A percentile compares a stretch with the other conserved stretches of the same genome.
Conservation (phyloP, 371 early-diverging fungal species). For the Lichtheimia corymbifera region DNA sequence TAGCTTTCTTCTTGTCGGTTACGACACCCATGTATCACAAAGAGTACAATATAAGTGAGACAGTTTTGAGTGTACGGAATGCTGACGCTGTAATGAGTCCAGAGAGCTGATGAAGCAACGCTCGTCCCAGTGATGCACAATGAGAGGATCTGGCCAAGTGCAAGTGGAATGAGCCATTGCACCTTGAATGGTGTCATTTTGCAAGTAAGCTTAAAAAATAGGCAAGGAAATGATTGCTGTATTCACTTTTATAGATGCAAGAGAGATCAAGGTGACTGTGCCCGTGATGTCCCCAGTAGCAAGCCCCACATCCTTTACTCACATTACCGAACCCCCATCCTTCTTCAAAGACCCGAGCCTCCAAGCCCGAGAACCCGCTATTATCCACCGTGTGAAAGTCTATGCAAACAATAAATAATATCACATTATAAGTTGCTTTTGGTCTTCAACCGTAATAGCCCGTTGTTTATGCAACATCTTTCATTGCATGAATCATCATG, state of each 20-base stretch:
- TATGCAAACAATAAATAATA: no score
- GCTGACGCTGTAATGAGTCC: conserved; percentile 34
- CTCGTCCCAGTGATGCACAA: conserved; percentile 48
- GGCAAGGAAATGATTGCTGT: background rate
- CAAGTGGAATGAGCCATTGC: conserved; percentile 22
- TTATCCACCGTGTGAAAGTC: no score
- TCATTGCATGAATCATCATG: no score
- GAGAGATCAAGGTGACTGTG: no score
- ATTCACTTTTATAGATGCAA: background rate
- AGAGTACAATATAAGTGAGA: conserved; percentile 34
- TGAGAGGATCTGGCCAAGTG: conserved; percentile 43
- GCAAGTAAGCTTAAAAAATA: background rate
- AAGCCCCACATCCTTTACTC: no score
- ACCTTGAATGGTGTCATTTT: background rate
- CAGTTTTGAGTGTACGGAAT: conserved; percentile 46
- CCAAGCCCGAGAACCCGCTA: no score
- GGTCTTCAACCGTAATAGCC: no score
- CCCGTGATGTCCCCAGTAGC: no score
- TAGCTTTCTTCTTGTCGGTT: background rate
- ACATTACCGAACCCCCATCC: no score
- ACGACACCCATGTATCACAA: conserved; percentile 3
- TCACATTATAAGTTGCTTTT: no score
- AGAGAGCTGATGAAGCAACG: conserved; percentile 44
- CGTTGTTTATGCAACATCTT: no score
- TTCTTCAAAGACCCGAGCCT: no score